Evolutionary conservation across 257 asterid species (phyloP), one percentile per base, ranked within the genome.

Genomic region (Misopates orontium): DNA sequence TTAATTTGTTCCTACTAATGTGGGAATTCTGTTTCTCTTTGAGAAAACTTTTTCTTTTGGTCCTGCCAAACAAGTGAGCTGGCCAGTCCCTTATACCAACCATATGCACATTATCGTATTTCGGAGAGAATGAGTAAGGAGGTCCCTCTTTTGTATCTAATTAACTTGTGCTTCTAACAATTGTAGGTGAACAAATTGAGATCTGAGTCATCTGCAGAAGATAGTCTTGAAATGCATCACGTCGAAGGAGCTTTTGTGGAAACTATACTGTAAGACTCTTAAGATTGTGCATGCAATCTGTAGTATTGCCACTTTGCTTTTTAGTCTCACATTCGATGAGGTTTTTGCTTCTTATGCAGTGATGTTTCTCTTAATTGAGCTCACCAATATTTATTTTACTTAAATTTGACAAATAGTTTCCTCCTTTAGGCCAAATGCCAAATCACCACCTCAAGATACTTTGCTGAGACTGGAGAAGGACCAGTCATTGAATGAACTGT

Each of bases 161-260:
- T 44, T 66, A 56, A 73, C 70, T 44, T 72, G 18, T 68, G 28
- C 68, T 12, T 49, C 55, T 69, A 57, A 66, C 58, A 12, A 70
- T 61, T 64, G 68, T 75, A 90, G 99, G 82, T 94, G 68, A 90
- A 88, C 85, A 90, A 85, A 73, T 79, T 90, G 80, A 85, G 89
- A 73, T 49, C 78, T 19, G 97, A 94, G 78, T 84, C 97, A 44
- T 84, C 75, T 73, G 71, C 81, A 45, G 99, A 84, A 42, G 99
- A 90, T 74, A 73, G 81, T 73, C 91, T 73, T 62, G 96, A 90
- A 78, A 73, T 73, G 64, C 88, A 88, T 85, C 96, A 90, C 41
- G 91, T 94, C 4, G 96, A 94, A 78, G 96, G 87, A 66, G 99
- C 99, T 77, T 94, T 94, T 80, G 94, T 94, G 77, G 99, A 94